phyloP scores from a whole-genome alignment of 257 asterid species.

The Rhazya stricta region DNA sequence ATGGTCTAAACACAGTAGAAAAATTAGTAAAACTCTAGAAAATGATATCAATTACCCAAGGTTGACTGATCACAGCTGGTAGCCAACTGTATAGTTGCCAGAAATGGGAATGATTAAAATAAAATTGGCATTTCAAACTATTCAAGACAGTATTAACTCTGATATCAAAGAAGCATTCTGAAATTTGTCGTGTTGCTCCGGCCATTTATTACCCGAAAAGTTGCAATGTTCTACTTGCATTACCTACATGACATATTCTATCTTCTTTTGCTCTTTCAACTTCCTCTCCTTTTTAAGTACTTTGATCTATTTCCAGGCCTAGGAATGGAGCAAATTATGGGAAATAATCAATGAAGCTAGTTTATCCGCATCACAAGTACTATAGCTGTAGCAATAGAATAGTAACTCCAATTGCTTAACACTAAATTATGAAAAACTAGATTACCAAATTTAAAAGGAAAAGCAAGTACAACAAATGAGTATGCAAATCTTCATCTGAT shows the following conservation, averaged over 20 bases:
- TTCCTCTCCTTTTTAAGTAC: not conserved
- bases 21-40: not conserved
- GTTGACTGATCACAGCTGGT: slow-evolving; percentile 6
- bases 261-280: not conserved
- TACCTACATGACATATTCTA: not conserved
- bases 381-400: not conserved
- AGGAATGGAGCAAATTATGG: not conserved
- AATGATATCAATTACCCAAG: not conserved
- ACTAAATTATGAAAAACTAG: not conserved
- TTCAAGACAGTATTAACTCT: not conserved
- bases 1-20: slow-evolving; percentile 4
- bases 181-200: not conserved
- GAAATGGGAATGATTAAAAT: not conserved
- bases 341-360: not conserved
- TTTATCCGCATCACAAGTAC: not conserved
- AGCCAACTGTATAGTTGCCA: not conserved
- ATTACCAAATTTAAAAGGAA: not conserved
- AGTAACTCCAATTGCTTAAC: not conserved
- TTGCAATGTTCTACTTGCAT: not conserved
- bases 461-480: not conserved
- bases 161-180: not conserved
- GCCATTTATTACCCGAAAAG: not conserved
- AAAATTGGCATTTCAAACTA: not conserved
- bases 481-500: not conserved
- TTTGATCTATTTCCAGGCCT: not conserved